phyloP scores from a whole-genome alignment of 1,284 basidiomycete species.

The Amylostereum chailletii region DNA sequence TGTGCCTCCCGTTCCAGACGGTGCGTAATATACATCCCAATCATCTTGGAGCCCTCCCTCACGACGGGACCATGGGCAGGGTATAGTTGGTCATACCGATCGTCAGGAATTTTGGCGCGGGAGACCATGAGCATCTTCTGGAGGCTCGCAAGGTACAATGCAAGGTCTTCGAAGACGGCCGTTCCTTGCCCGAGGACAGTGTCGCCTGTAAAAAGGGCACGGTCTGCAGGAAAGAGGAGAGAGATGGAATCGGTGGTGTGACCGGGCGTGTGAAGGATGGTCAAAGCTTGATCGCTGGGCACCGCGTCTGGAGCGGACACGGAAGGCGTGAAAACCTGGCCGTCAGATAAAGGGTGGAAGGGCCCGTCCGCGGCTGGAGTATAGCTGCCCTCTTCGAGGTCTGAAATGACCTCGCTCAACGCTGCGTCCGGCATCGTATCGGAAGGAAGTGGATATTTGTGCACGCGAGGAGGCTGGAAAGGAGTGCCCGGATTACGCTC shows the following conservation, averaged over 20 bases:
- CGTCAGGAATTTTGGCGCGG: slow-evolving; percentile 6
- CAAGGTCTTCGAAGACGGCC: slow-evolving; percentile 83
- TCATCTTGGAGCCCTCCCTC: slow-evolving; percentile 43
- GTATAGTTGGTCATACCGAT: slow-evolving; percentile 48
- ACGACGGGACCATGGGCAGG: slow-evolving; percentile 87
- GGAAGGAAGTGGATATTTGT: slow-evolving; percentile 50
- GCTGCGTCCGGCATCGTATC: slow-evolving; percentile 15
- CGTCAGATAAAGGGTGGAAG: slow-evolving; percentile 51
- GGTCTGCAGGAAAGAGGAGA: slow-evolving; percentile 53
- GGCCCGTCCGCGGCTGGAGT: slow-evolving; percentile 29
- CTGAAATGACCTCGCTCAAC: slow-evolving; percentile 32
- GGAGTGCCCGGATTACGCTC: slow-evolving; percentile 30
- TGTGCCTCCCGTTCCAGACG: slow-evolving; percentile 78
- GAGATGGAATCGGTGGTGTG: slow-evolving; percentile 87
- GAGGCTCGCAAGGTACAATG: slow-evolving; percentile 65
- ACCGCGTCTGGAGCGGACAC: slow-evolving; percentile 7
- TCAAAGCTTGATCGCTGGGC: slow-evolving; percentile 25
- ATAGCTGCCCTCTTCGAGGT: slow-evolving; percentile 35
- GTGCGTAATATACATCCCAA: slow-evolving; percentile 75
- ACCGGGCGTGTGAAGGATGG: slow-evolving; percentile 81
- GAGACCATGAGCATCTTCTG: slow-evolving; percentile 37
- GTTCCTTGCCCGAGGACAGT: slow-evolving; percentile 89
- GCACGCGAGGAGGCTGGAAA: slow-evolving; percentile 57
- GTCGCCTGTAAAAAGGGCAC: slow-evolving; percentile 82
- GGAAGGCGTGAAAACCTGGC: slow-evolving; percentile 35